Base-by-base conservation (phyloP, 257 asterid genomes). In the Penstemon eatonii region DNA sequence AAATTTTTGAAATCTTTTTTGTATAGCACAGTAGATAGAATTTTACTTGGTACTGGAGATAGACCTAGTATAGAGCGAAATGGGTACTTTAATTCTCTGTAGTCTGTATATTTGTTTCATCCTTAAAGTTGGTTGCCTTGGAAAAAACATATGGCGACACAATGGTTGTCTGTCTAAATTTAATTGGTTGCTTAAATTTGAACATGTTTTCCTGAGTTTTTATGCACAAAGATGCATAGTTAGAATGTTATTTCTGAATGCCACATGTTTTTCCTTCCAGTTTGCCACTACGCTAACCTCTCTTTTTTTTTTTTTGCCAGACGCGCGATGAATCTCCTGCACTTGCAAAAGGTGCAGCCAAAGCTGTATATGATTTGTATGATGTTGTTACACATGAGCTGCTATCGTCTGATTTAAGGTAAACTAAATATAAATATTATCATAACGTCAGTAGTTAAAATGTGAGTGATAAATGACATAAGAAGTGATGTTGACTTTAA, bases 301-400 rank as follows among this genome's bases (percentile, higher is more conserved):
- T 58, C 47, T 63, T 36, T 54, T 60, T 41, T 6, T 78, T 49
- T 56, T n/a, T 64, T 67, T 72, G 57, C 65, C 76, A 93, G 99
- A 94, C 73, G 64, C 90, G 92, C 50, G 84, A 84, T 67, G 81
- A 81, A 65, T 88, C 96, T 67, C 96, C 96, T 61, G 96, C 78
- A 79, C 96, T 83, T 57, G 92, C 95, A 60, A 87, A 84, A 81
- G 99, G 99, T 78, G 99, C 99, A 67, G 89, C 96, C 62, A 84
- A 83, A 74, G 99, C 97, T 65, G 69, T 91, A 69, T 87, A 69
- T 82, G 99, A 89, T 60, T 81, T 93, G 63, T 91, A 94, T 73
- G 99, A 94, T 73, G 91, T 89, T 79, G 96, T 94, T 49, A 91
- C 96, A 7, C 97, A 90, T 78, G 96, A 94, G 74, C 82, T 94